Conservation (phyloP, 805 yeast genomes). For the Starmerella stellata region DNA sequence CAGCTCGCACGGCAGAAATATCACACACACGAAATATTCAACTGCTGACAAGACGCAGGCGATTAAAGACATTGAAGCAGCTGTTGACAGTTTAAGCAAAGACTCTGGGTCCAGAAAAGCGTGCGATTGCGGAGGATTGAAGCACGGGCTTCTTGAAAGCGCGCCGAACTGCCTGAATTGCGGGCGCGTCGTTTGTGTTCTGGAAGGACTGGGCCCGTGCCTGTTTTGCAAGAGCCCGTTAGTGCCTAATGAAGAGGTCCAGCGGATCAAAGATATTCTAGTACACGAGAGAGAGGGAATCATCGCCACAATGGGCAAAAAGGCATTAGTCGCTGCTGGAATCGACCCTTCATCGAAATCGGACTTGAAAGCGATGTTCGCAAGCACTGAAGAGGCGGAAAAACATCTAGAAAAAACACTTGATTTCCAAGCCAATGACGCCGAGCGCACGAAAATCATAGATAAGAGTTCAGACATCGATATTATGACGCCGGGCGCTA, state of each 20-base stretch:
- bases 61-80: conserved; percentile 47
- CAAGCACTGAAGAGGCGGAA: conserved; percentile 36
- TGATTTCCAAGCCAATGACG: conserved; percentile 67
- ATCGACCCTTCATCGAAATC: conserved; percentile 14
- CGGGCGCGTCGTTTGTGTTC: conserved; percentile 79
- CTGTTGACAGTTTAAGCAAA: conserved; percentile 36
- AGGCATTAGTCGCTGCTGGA: conserved; percentile 26
- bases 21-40: conserved; percentile 1
- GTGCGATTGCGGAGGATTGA: conserved; percentile 73
- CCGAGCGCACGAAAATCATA: conserved; percentile 78
- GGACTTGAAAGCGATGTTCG: neutral
- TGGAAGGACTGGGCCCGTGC: conserved; percentile 85
- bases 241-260: conserved; percentile 42
- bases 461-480: conserved; percentile 87
- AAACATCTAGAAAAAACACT: conserved; percentile 54
- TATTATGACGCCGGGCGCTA: conserved; percentile 34
- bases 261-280: conserved; percentile 37
- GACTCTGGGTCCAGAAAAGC: conserved; percentile 22
- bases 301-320: conserved; percentile 22
- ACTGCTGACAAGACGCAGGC: conserved; percentile 32
- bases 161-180: conserved; percentile 90
- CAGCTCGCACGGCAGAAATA: too few species aligned
- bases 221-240: conserved; percentile 59
- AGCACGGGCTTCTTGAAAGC: conserved; percentile 73
- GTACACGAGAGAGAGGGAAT: conserved; percentile 34